Evolutionary conservation across 768 basidiomycete genomes (phyloP).

Genomic region (Suillus cothurnatus): DNA sequence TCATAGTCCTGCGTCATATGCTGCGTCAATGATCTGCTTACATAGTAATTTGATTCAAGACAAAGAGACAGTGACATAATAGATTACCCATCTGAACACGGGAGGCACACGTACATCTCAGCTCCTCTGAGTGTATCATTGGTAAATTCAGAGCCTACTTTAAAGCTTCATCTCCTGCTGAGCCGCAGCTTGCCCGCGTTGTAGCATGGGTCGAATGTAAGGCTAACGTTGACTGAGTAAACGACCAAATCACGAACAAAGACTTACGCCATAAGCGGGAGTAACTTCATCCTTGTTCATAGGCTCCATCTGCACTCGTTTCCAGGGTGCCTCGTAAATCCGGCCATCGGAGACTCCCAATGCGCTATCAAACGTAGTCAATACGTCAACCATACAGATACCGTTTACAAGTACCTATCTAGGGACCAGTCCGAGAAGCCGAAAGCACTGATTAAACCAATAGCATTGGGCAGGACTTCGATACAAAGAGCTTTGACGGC

Average conservation of each 20-base stretch:
- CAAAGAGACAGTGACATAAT: not conserved
- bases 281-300: slow-evolving; percentile 54
- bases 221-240: slow-evolving; percentile 27
- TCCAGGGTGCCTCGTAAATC: slow-evolving; percentile 70
- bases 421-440: slow-evolving; percentile 77
- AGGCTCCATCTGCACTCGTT: slow-evolving; percentile 58
- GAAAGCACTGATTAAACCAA: slow-evolving; percentile 73
- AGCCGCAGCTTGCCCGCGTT: slow-evolving; percentile 46
- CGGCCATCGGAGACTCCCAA: slow-evolving; percentile 64
- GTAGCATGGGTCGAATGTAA: slow-evolving; percentile 55
- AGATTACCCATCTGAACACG: not conserved
- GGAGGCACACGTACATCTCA: not conserved
- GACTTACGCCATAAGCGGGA: slow-evolving; percentile 55
- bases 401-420: slow-evolving; percentile 48
- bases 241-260: not conserved
- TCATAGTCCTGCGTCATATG: no score
- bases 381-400: not conserved
- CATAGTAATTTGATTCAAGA: not conserved
- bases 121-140: not conserved
- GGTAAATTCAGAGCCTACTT: not conserved
- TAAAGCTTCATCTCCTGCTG: not conserved
- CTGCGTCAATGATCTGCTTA: no score
- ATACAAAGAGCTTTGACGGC: slow-evolving; percentile 51
- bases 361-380: slow-evolving; percentile 40
- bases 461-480: slow-evolving; percentile 60